Conservation (phyloP, 202 grass and related monocot species). For the Dendrocalamus latiflorus region DNA sequence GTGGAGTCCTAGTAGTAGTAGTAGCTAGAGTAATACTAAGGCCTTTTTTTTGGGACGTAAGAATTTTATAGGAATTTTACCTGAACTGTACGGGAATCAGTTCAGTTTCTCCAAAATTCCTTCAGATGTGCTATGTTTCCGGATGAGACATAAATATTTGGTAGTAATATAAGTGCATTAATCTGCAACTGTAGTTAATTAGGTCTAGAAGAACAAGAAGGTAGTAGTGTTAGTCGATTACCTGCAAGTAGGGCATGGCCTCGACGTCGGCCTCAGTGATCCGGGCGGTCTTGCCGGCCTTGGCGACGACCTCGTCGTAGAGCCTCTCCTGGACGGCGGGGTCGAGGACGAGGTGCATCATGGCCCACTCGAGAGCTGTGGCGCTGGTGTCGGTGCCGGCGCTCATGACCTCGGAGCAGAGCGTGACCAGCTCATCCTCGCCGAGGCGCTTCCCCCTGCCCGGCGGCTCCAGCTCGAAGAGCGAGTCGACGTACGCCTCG, state of each 20-base stretch:
- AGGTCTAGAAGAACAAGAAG: no score
- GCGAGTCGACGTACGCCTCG: slow-evolving; percentile 90
- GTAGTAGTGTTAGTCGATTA: background rate
- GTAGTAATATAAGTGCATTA: no score
- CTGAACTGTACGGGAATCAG: background rate
- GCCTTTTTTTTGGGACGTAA: background rate
- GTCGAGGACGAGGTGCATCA: slow-evolving; percentile 84
- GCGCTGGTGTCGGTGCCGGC: slow-evolving; percentile 93
- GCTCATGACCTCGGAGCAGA: slow-evolving; percentile 98
- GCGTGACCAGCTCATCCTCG: slow-evolving; percentile 81
- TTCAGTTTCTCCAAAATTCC: background rate
- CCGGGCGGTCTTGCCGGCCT: slow-evolving; percentile 37
- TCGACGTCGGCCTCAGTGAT: slow-evolving; percentile 84
- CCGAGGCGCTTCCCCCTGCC: slow-evolving; percentile 57
- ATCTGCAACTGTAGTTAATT: no score
- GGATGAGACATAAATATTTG: no score
- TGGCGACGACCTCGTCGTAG: slow-evolving; percentile 59
- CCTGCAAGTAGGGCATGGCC: slow-evolving; percentile 75
- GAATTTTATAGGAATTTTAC: background rate
- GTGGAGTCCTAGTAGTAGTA: background rate
- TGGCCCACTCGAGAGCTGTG: slow-evolving; percentile 78
- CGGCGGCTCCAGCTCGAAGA: slow-evolving; percentile 67
- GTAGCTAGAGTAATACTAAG: no score
- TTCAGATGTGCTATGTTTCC: background rate
- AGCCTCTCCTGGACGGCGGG: slow-evolving; percentile 52